A percentile compares a stretch with the other conserved stretches of the same genome.
phyloP scores from a whole-genome alignment of 495 filamentous ascomycete genomes.

The Schizothecium vesticola region DNA sequence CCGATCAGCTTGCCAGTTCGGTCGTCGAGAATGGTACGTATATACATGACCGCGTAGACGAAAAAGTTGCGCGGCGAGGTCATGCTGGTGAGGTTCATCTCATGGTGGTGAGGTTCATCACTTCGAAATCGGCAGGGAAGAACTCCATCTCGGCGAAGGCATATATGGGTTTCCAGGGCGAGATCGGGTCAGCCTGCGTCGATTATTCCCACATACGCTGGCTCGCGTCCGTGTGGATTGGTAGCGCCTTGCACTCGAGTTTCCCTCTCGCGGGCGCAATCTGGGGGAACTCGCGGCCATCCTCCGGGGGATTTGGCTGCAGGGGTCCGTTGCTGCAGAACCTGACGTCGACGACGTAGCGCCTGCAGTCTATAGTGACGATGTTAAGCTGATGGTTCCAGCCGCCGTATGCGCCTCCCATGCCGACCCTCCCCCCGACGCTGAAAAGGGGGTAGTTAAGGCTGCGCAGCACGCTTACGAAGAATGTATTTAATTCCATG shows the following conservation, averaged over 20 bases:
- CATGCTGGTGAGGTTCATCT: too few relatives aligned
- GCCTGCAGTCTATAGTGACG: slow-evolving; percentile 45
- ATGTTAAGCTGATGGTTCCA: slow-evolving; percentile 70
- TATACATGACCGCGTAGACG: slow-evolving; percentile 35
- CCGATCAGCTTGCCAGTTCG: slow-evolving; percentile 12
- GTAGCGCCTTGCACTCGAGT: slow-evolving; percentile 24
- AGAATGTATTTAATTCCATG: slow-evolving; percentile 68
- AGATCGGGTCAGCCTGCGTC: slow-evolving; percentile 15
- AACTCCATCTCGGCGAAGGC: slow-evolving; percentile 43
- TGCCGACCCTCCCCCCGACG: slow-evolving; percentile 34
- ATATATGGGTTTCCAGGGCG: slow-evolving; percentile 36
- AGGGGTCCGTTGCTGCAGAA: slow-evolving; percentile 51
- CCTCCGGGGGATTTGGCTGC: slow-evolving; percentile 27
- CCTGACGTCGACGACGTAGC: slow-evolving; percentile 64
- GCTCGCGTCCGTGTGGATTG: slow-evolving; percentile 23
- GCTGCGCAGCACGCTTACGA: slow-evolving; percentile 56
- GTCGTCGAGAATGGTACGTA: slow-evolving; percentile 39
- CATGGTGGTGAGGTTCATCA: slow-evolving; percentile 55
- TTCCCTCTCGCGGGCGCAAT: slow-evolving; percentile 8
- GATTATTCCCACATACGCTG: slow-evolving; percentile 42
- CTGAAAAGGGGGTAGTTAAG: slow-evolving; percentile 56
- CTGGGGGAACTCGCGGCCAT: slow-evolving; percentile 10
- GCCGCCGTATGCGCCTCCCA: slow-evolving; percentile 26
- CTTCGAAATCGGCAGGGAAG: slow-evolving; percentile 42
- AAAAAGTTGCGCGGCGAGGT: slow-evolving; percentile 36